These are phyloP conservation scores for Neurospora sp. DNA, from an alignment of 495 filamentous ascomycete species.

Conservation along the genomic window DNA sequence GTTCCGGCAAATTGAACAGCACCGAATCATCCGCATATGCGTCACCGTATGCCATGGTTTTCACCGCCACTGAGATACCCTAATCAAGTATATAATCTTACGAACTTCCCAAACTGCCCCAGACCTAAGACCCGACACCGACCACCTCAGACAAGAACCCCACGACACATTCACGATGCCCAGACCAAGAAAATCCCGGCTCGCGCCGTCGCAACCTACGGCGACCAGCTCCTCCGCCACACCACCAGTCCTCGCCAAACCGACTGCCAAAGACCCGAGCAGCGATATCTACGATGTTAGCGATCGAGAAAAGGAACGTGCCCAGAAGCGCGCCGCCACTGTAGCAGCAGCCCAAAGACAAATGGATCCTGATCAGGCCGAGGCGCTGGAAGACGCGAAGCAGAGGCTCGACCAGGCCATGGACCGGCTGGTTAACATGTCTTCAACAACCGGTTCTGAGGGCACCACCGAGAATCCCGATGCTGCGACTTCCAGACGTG, in stretches of 20 bases:
- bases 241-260: slow-evolving; percentile 3
- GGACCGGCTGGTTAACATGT: slow-evolving; percentile 28
- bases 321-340: slow-evolving; percentile 6
- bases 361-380: slow-evolving; percentile 18
- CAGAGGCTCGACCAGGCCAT: slow-evolving; percentile 31
- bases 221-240: slow-evolving; percentile 8
- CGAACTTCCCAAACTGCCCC: not conserved
- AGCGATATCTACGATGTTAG: slow-evolving; percentile 38
- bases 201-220: slow-evolving; percentile 22
- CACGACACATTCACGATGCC: slow-evolving; percentile 23
- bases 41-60: not conserved
- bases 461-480: slow-evolving; percentile 7
- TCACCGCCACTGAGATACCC: not conserved
- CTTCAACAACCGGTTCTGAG: slow-evolving; percentile 18
- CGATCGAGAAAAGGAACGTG: slow-evolving; percentile 33
- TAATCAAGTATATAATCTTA: not conserved
- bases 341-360: not conserved
- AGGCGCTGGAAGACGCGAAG: slow-evolving; percentile 19
- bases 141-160: not conserved
- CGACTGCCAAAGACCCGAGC: slow-evolving; percentile 1
- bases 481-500: slow-evolving; percentile 10
- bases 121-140: not conserved
- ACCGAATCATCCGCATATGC: not conserved
- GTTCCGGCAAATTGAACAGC: not conserved
- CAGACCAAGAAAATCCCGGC: slow-evolving; percentile 31